Base-by-base conservation (phyloP, 139 green algal species). In the Chlamydomonas incerta region DNA sequence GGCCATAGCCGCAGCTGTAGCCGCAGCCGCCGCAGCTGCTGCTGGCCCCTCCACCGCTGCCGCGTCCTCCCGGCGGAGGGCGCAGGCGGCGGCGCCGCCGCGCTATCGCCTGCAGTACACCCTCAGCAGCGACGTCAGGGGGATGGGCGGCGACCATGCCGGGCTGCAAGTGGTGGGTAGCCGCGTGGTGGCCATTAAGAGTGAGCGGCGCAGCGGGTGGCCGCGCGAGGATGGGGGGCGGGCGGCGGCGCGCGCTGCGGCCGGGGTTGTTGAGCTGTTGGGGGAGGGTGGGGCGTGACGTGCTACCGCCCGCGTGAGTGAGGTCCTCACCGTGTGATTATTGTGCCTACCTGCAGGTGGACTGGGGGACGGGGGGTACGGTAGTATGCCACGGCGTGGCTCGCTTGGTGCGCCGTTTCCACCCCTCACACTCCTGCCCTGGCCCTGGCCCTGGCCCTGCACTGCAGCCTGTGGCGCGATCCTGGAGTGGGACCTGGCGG, bases 101-200 rank as follows among this genome's bases (percentile, higher is more conserved):
- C 33, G 17, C 31, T 15, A n/a, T 29, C 29, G 24, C 31, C 55
- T 81, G 55, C 55, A 58, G 33, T 71, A 71, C 58, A 65, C 62
- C 10, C 35, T 82, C 34, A 5, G 5, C 34, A n/a, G 8, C 23
- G 74, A 71, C 13, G 74, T 82, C 24, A 26, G 35, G 58, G 74
- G 74, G 6, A 58, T 71, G 55, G 58, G 24, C 34, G 73, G 74
- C 23, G 6, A 34, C 4, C 57, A 58, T 58, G 74, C 58, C 24
- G 74, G 74, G 57, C 58, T 82, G 33, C 74, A 82, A 34, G 57
- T 70, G 21, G 1, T 71, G 34, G 74, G 74, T 0, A 71, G 9
- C 55, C 24, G 58, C 6, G 24, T 82, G 55, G 1, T 81, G 26
- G 24, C 47, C 20, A n/a, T 81, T 0, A 81, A 81, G 6, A n/a